Base-by-base conservation (phyloP, 352 stramenopile genomes). In the Phytophthora citrophthora region DNA sequence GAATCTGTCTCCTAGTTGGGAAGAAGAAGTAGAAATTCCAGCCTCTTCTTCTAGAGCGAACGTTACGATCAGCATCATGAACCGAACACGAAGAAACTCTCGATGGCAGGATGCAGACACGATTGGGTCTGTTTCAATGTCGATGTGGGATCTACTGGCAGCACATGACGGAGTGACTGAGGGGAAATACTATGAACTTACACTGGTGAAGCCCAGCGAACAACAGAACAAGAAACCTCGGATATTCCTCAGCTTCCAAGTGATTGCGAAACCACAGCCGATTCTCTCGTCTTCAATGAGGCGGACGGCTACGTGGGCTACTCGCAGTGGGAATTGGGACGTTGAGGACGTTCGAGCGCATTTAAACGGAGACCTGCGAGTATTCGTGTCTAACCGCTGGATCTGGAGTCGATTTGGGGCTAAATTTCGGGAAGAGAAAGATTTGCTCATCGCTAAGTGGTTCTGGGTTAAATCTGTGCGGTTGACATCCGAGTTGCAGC, bases 21-120 rank as follows among this genome's bases (percentile, higher is more conserved):
- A 82, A 50, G 81, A 91, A 69, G 72, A 74, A 20, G 49, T 91
- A 2, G 81, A 91, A 20, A 62, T 88, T n/a, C 66, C 78, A 13
- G 56, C 82, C 24, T 55, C 61, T 8, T 88, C 79, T 2, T 20
- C 64, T 1, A 75, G 74, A 16, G 59, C 79, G 1, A 75, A 66
- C 3, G 32, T 90, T 27, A 67, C 61, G 6, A 62, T 91, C 32
- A 77, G 47, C 34, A 47, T 91, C 0, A 72, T 78, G 51, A 77
- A 90, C 20, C 79, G 76, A 18, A 62, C 34, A 1, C 56, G 53
- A 45, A 46, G 66, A 43, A 63, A 68, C 26, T 64, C 49, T 41
- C 39, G 63, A 7, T 59, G 27, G 15, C 44, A 71, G 54, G 57
- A 70, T 12, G 67, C 68, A 45, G 53, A 68, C 39, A 52, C 70